These are phyloP conservation scores for Sequoiadendron giganteum DNA, from an alignment of 75 land plant genomes.

Conservation along the genomic window DNA sequence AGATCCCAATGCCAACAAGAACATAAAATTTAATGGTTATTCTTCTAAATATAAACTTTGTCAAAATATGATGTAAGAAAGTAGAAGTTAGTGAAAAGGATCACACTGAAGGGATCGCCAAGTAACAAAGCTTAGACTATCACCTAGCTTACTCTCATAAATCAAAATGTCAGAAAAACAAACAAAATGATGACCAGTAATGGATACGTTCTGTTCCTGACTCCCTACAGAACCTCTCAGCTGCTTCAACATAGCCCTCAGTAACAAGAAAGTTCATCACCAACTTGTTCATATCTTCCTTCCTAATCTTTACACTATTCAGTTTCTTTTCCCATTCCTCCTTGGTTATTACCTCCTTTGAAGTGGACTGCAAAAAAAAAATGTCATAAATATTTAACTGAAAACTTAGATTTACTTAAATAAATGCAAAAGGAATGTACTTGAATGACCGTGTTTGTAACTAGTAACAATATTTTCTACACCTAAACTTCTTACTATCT, in stretches of 20 bases:
- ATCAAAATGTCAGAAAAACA: constrained; percentile 3
- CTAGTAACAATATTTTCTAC: not conserved
- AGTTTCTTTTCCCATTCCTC: constrained; percentile 97
- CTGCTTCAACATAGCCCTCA: constrained; percentile 97
- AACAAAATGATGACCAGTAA: not conserved
- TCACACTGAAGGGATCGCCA: not conserved
- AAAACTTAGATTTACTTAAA: not conserved
- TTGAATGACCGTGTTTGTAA: not conserved
- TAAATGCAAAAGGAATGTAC: not conserved
- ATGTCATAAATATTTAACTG: not conserved
- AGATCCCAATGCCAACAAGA: not conserved
- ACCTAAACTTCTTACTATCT: not conserved
- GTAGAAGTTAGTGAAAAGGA: not conserved
- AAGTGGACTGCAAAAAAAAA: constrained; percentile 52
- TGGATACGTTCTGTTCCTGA: constrained; percentile 99
- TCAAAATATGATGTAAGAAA: not conserved
- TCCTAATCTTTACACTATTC: constrained; percentile 80
- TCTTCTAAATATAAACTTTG: not conserved
- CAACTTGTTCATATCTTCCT: constrained; percentile 93
- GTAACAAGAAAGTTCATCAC: constrained; percentile 98
- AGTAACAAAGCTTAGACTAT: not conserved
- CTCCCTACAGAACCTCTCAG: constrained; percentile 90
- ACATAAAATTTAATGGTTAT: not conserved
- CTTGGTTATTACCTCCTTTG: constrained; percentile 86
- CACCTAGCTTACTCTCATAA: not conserved